These are phyloP conservation scores for Trifolium dubium DNA, from an alignment of 306 rosid species.

Conservation along the genomic window DNA sequence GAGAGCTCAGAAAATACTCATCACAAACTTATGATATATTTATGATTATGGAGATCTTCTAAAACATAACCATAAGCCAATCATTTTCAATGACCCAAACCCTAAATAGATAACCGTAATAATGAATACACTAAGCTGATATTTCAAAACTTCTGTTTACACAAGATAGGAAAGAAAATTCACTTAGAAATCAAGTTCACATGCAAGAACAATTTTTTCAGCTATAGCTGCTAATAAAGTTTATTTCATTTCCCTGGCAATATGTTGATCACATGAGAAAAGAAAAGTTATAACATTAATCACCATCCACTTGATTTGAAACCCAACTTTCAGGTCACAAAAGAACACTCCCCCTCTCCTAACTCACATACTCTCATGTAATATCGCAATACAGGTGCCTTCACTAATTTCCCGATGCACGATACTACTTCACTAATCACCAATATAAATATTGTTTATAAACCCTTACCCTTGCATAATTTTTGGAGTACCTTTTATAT, in stretches of 20 bases:
- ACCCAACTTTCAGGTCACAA: background rate
- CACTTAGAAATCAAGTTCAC: background rate
- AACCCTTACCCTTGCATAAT: background rate
- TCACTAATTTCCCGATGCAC: background rate
- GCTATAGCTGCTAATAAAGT: background rate
- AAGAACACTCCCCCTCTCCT: background rate
- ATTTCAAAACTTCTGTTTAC: background rate
- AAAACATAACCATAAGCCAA: background rate
- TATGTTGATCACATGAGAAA: background rate
- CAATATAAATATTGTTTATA: too few species aligned
- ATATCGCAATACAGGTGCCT: background rate
- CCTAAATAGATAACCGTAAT: background rate
- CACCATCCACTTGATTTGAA: background rate
- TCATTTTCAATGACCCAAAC: conserved; percentile 1
- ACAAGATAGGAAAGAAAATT: background rate
- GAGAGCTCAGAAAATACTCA: background rate
- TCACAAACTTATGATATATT: too few species aligned
- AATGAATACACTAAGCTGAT: background rate
- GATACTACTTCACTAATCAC: background rate
- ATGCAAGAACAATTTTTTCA: background rate
- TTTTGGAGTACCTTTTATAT: background rate
- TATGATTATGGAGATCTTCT: background rate
- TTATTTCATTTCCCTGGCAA: background rate
- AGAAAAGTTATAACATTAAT: background rate
- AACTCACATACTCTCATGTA: background rate